Percentiles rank a stretch among this genome's conserved stretches.
Evolutionary conservation across 352 stramenopile species (phyloP).

Genomic region (Poterioochromonas sp.): DNA sequence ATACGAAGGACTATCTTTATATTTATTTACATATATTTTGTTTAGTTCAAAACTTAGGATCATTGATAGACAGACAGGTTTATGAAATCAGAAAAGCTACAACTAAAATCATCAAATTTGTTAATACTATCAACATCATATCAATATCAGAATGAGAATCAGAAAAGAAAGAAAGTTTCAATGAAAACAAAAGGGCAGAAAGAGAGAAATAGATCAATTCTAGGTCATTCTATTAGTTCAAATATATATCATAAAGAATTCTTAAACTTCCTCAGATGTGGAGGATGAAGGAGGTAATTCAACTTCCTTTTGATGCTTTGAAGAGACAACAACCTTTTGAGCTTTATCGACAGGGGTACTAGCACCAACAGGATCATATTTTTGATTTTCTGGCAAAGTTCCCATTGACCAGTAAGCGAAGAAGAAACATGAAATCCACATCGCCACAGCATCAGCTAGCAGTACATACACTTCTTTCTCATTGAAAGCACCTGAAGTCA

Average conservation of each 20-base stretch:
- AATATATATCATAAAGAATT: background rate
- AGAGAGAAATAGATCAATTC: background rate
- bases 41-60: too few species aligned
- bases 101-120: too few species aligned
- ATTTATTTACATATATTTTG: too few species aligned
- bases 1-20: too few species aligned
- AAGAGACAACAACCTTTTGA: background rate
- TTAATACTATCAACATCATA: too few species aligned
- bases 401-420: background rate
- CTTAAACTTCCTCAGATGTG: background rate
- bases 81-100: too few species aligned
- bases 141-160: background rate
- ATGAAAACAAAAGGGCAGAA: background rate
- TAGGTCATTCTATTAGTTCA: background rate
- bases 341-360: background rate
- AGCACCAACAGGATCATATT: background rate
- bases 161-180: background rate
- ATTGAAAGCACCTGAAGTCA: background rate
- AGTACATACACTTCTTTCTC: background rate
- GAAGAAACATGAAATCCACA: background rate
- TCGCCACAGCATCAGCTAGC: background rate
- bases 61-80: too few species aligned
- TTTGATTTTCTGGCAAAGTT: background rate
- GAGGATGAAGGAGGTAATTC: background rate
- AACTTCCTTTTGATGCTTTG: background rate